Evolutionary conservation across 2,329 filamentous ascomycete species (phyloP), one percentile per base, ranked within the genome.

Genomic region (Fusarium concolor): DNA sequence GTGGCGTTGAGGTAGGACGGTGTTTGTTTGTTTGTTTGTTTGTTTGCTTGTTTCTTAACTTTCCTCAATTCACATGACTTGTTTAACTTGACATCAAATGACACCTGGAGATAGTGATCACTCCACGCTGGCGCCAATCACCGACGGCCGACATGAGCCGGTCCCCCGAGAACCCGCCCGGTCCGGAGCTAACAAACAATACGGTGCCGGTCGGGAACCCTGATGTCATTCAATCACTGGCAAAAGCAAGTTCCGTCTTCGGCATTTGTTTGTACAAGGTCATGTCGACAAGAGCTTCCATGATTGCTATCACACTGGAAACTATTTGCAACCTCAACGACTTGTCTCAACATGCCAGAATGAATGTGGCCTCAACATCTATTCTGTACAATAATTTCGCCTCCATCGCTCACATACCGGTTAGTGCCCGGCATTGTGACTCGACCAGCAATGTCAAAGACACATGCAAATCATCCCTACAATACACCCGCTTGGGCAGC

Each of bases 1-100:
- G 56, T 56, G 71, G 71, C 69, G 71, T 71, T 68, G 47, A 61
- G 70, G 51, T 56, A 59, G 37, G 41, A 66, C 33, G 65, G 64
- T 56, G 53, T 73, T 51, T 60, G 24, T 31, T 38, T 31, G 22
- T 62, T 24, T 54, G 56, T 69, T 33, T 33, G 31, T 33, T 33
- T 60, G 18, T 26, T 39, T 31, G 22, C 68, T 33, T 33, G 29
- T 33, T 33, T 17, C 3, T 35, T 69, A 62, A 63, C 59, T 72
- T 64, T 68, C 57, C 51, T 31, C 31, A 73, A 73, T 73, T 39
- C 56, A 61, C 46, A 45, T 62, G 46, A 55, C 46, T 62, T 24
- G 22, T 24, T 56, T 44, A 18, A 42, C 37, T 60, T 39, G 33
- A 59, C 38, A 20, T 65, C 45, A 64, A 59, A 51, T 65, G 52